A percentile compares a stretch with the other conserved stretches of the same genome.
Conservation (phyloP, 371 early-diverging fungal genomes). For the Zopfochytrium polystomum region DNA sequence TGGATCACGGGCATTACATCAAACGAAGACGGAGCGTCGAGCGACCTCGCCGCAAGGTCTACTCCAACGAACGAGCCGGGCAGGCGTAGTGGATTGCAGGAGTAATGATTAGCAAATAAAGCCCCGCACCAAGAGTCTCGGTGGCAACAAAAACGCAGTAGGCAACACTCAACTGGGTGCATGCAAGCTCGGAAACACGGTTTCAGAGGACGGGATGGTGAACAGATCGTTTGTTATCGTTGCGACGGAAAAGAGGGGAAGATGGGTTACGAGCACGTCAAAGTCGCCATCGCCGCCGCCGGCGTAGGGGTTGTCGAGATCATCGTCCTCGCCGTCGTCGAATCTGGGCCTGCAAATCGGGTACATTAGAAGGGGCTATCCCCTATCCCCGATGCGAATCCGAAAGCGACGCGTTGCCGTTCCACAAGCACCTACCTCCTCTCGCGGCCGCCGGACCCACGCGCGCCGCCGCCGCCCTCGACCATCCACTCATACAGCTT, state of each 20-base stretch:
- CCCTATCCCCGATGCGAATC: background rate
- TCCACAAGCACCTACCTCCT: background rate
- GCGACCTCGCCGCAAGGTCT: background rate
- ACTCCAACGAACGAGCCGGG: background rate
- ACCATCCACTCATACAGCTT: constrained; percentile 22
- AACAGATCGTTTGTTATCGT: constrained; percentile 25
- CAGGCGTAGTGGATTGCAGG: background rate
- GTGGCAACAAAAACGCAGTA: background rate
- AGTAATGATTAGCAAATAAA: constrained; percentile 1
- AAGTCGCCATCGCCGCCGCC: constrained; percentile 13
- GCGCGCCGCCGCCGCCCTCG: too few relatives aligned
- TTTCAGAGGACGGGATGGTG: constrained; percentile 20
- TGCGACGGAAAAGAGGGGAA: constrained; percentile 17
- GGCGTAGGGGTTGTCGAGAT: background rate
- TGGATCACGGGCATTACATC: too few relatives aligned
- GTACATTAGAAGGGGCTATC: background rate
- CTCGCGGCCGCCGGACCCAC: background rate
- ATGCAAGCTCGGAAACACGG: constrained; percentile 24
- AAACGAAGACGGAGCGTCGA: constrained; percentile 22
- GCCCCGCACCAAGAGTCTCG: background rate
- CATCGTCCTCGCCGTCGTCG: background rate
- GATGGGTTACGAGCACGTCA: constrained; percentile 16
- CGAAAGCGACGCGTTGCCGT: background rate
- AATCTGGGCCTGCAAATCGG: background rate
- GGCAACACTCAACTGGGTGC: background rate